A percentile compares a stretch with the other conserved stretches of the same genome.
phyloP scores from a whole-genome alignment of 805 yeast genomes.

The Wickerhamomyces bovis region DNA sequence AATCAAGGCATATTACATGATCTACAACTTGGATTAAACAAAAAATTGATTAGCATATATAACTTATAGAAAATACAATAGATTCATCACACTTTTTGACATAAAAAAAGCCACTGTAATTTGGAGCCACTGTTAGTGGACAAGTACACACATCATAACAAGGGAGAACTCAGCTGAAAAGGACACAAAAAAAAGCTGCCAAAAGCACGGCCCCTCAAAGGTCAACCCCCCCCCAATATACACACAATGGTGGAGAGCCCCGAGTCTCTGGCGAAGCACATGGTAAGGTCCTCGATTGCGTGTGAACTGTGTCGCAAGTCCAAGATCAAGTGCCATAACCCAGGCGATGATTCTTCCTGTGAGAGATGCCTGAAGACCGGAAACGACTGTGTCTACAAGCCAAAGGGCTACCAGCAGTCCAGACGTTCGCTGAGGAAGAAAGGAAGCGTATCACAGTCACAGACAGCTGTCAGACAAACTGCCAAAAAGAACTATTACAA shows the following conservation, averaged over 20 bases:
- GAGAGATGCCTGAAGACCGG: slow-evolving; percentile 9
- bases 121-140: not conserved
- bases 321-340: slow-evolving; percentile 8
- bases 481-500: slow-evolving; percentile 1
- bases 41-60: not conserved
- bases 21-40: slow-evolving; percentile 6
- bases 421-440: slow-evolving; percentile 1
- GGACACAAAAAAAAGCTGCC: not conserved
- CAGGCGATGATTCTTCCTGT: slow-evolving; percentile 7
- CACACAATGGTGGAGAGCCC: not conserved
- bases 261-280: not conserved
- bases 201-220: too few relatives aligned
- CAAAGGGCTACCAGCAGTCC: slow-evolving; percentile 9
- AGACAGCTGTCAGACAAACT: not conserved
- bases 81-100: not conserved
- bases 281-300: slow-evolving; percentile 9
- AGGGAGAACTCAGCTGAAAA: not conserved
- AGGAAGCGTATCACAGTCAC: not conserved
- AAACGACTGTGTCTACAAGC: slow-evolving; percentile 9
- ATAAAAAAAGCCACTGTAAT: not conserved
- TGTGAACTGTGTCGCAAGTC: slow-evolving; percentile 12
- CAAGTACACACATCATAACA: too few relatives aligned
- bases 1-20: slow-evolving; percentile 11
- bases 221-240: not conserved
- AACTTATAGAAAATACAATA: not conserved